Evolutionary conservation across 305 asterid genomes (phyloP), one percentile per base, ranked within the genome.

Genomic region (Lippia alba): DNA sequence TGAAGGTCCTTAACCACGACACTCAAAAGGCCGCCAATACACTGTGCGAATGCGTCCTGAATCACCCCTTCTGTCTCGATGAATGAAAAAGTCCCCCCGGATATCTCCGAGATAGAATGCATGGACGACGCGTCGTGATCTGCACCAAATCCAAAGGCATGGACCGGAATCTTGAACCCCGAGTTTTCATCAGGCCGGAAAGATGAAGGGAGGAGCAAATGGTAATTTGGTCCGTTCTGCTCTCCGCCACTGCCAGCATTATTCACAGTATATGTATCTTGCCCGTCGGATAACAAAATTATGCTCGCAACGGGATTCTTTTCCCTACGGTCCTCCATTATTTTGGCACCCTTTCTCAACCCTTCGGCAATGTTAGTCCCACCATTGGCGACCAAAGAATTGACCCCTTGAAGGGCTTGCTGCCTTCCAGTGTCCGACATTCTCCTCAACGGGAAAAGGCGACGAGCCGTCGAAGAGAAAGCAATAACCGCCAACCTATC

Each of bases 361-460:
- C 98, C 98, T 69, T 91, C 98, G 2, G 97, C 97, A 20, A 93
- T 90, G 71, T 93, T 93, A 2, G 98, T 93, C 41, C 96, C 96
- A 18, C 96, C 98, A 41, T 83, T 89, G 66, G 98, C 96, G 33
- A 89, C 81, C 72, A 91, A 69, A 8, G 96, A 86, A 70, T 93
- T 93, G 19, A 93, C 98, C 3, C 89, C 87, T 56, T 79, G 96
- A 36, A 91, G 69, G 9, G 98, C 96, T 53, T 86, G 96, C 46
- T 87, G 96, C 68, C 88, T 76, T 34, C 98, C 98, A 0, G 87
- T 20, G 66, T 91, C 97, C 1, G 97, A 82, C 98, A 93, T 93
- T 81, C 86, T 76, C 5, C 86, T 84, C 12, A 93, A 96, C 14
- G 92, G 96, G 54, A 93, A 93, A 59, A 93, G 89, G 8, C 98